Percentiles rank a stretch among this genome's conserved stretches.
These are phyloP conservation scores for Lasiodiplodia gonubiensis DNA, from an alignment of 2,329 filamentous ascomycete genomes.

Conservation along the genomic window DNA sequence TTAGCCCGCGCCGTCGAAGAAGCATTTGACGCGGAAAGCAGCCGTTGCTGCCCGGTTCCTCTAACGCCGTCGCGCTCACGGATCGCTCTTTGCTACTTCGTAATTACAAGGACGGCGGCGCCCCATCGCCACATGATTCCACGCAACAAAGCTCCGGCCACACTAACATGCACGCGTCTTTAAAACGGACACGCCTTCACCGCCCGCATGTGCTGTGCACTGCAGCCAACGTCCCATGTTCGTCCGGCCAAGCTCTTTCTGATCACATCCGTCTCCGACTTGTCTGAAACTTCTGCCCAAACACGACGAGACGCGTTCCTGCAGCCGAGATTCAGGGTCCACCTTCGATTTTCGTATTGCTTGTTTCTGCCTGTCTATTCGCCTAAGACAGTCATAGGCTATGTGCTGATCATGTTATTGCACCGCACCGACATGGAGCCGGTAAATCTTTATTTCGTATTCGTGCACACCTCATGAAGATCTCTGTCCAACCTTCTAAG, in stretches of 20 bases:
- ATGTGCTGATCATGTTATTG: too few relatives aligned
- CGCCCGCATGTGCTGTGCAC: not conserved
- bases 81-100: constrained; percentile 7
- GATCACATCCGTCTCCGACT: too few relatives aligned
- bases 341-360: too few relatives aligned
- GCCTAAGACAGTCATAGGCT: too few relatives aligned
- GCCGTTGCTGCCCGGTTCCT: not conserved
- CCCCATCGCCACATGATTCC: constrained; percentile 2
- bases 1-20: not conserved
- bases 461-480: not conserved
- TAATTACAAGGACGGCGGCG: constrained; percentile 19
- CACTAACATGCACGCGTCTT: not conserved
- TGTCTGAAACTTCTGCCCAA: too few relatives aligned
- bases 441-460: constrained; percentile 6
- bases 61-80: constrained; percentile 11
- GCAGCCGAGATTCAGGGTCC: too few relatives aligned
- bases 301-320: too few relatives aligned
- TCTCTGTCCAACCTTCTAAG: too few relatives aligned
- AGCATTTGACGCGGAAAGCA: not conserved
- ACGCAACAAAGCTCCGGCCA: not conserved
- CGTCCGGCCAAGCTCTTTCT: too few relatives aligned
- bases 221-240: not conserved
- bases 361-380: too few relatives aligned
- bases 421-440: too few relatives aligned
- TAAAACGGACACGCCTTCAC: not conserved